Percentiles rank a stretch among this genome's conserved stretches.
phyloP scores from a whole-genome alignment of 2,329 filamentous ascomycete genomes.

The Pyrenophora graminea region DNA sequence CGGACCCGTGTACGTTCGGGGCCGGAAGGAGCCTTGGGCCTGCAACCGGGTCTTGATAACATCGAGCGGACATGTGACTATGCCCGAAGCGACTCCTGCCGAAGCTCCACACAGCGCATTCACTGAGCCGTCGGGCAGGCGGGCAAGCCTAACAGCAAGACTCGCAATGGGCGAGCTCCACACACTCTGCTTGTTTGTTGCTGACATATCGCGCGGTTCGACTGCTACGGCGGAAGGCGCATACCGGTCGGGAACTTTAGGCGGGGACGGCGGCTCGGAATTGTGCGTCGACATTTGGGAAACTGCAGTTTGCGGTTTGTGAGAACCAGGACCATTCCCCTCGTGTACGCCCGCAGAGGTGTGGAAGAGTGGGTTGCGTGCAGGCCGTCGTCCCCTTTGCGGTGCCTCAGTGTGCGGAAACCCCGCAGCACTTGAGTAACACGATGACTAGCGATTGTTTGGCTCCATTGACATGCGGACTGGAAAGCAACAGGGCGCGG shows the following conservation, averaged over 20 bases:
- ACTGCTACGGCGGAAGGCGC: constrained; percentile 31
- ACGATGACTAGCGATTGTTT: constrained; percentile 48
- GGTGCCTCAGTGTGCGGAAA: constrained; percentile 49
- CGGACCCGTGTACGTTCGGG: constrained; percentile 55
- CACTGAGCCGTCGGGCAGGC: constrained; percentile 62
- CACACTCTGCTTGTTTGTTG: constrained; percentile 17
- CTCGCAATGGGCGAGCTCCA: constrained; percentile 34
- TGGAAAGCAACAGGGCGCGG: constrained; percentile 2
- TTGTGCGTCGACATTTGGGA: constrained; percentile 44
- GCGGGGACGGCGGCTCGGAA: constrained; percentile 45
- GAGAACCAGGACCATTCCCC: constrained; percentile 29
- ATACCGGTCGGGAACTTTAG: constrained; percentile 37
- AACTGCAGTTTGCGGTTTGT: constrained; percentile 31
- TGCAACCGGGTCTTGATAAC: constrained; percentile 99
- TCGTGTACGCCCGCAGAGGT: neutral
- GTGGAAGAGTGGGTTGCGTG: constrained; percentile 23
- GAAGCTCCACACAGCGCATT: constrained; percentile 85
- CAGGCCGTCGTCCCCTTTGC: constrained; percentile 46
- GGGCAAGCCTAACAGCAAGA: constrained; percentile 49
- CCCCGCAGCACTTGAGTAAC: constrained; percentile 50
- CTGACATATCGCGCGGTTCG: constrained; percentile 24
- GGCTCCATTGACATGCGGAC: constrained; percentile 47
- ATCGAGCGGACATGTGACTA: constrained; percentile 95
- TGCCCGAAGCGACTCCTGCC: constrained; percentile 88
- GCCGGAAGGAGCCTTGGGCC: constrained; percentile 82